Percentiles rank a stretch among this genome's conserved stretches.
Conservation (phyloP, 78 protist species). For the Tieghemostelium lacteum region DNA sequence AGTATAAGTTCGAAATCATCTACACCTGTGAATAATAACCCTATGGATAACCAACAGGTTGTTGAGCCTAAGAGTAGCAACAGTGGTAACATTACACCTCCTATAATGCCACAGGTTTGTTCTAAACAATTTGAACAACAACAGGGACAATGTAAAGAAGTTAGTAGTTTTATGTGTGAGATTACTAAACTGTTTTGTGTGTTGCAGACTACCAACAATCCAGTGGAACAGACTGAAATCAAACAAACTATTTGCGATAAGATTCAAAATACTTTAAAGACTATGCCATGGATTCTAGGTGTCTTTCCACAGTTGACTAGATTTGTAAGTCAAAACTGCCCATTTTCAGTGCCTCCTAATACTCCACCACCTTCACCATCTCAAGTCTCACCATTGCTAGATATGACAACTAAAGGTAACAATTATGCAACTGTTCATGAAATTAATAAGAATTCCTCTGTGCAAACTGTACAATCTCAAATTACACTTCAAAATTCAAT, state of each 20-base stretch:
- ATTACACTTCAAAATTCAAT: slow-evolving; percentile 25
- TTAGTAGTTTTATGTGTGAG: slow-evolving; percentile 20
- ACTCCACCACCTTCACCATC: slow-evolving; percentile 79
- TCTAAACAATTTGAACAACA: too few relatives aligned
- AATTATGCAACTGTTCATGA: slow-evolving; percentile 15
- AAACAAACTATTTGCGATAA: slow-evolving; percentile 34
- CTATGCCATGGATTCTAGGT: slow-evolving; percentile 61
- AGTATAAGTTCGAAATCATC: too few relatives aligned
- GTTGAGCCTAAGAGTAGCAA: neutral
- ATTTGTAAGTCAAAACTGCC: slow-evolving; percentile 29
- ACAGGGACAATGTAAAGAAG: slow-evolving; percentile 25
- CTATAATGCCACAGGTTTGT: too few relatives aligned
- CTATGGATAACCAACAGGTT: neutral
- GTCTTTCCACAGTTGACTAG: slow-evolving; percentile 52
- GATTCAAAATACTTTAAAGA: slow-evolving; percentile 11
- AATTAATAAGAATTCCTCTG: slow-evolving; percentile 17
- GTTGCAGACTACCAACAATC: slow-evolving; percentile 14
- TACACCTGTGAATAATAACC: neutral
- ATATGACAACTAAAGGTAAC: neutral
- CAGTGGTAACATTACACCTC: neutral
- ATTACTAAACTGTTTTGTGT: slow-evolving; percentile 24
- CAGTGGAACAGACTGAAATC: slow-evolving; percentile 1
- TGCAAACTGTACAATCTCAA: slow-evolving; percentile 33
- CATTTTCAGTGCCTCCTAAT: slow-evolving; percentile 60
- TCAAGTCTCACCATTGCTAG: slow-evolving; percentile 26